phyloP scores from a whole-genome alignment of 1,139 yeast genomes.

The Yamadazyma conglobata region DNA sequence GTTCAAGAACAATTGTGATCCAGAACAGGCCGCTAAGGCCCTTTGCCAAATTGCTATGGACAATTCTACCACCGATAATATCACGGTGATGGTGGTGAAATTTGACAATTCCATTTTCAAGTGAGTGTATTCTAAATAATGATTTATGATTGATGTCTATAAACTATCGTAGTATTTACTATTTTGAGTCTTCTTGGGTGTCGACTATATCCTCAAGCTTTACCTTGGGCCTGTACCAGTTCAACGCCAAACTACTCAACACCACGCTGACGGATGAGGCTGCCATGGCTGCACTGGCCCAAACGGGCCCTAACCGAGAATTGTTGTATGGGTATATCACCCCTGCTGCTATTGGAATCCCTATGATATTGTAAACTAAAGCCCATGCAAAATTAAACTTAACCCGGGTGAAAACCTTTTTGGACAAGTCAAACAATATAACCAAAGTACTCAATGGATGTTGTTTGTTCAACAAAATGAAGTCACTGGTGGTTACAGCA shows the following conservation, averaged over 20 bases:
- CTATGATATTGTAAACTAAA: conserved; percentile 48
- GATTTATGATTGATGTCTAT: conserved; percentile 1
- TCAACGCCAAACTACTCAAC: conserved; percentile 51
- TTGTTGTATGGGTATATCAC: conserved; percentile 55
- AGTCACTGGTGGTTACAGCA: conserved; percentile 57
- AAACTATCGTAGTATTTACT: too few relatives aligned
- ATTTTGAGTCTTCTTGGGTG: conserved; percentile 1
- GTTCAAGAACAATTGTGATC: conserved; percentile 30
- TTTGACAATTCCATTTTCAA: conserved; percentile 31
- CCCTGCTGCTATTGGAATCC: conserved; percentile 63
- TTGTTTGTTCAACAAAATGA: conserved; percentile 45
- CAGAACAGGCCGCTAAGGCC: conserved; percentile 64
- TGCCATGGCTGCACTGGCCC: conserved; percentile 71
- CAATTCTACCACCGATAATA: conserved; percentile 82
- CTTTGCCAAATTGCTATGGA: conserved; percentile 77
- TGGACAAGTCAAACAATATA: conserved; percentile 45
- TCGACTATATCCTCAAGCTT: background rate
- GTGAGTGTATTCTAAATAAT: background rate
- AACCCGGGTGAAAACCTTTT: conserved; percentile 49
- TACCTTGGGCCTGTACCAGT: conserved; percentile 39
- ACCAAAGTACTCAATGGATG: conserved; percentile 48
- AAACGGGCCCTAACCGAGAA: conserved; percentile 53
- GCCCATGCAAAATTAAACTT: conserved; percentile 53
- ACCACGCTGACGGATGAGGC: conserved; percentile 59
- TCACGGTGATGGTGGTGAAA: conserved; percentile 85